Evolutionary conservation across 352 stramenopile species (phyloP), one percentile per base, ranked within the genome.

Genomic region (Pythium volutum): DNA sequence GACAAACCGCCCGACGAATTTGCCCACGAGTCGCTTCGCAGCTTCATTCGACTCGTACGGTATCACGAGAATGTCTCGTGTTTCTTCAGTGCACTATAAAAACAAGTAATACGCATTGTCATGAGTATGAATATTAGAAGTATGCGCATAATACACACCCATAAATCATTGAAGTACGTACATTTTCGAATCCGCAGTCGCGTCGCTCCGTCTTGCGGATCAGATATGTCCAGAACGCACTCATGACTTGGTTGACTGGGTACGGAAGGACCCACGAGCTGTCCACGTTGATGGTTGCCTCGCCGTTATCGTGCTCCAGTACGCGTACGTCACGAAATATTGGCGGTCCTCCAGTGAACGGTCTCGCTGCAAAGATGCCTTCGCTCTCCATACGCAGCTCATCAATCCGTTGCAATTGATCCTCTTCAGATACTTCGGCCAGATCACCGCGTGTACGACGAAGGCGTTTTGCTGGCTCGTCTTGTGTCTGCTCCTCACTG

Each of bases 211-310:
- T 33, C 38, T 62, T 55, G 11, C 31, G 42, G 20, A 45, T 33
- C 15, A 62, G 29, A 25, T 34, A 50, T 8, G 46, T 62, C 55
- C 55, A 62, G 20, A 62, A 62, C 16, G 55, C 45, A 23, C 36
- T 62, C 4, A 27, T 48, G 43, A 62, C 33, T 8, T 54, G 38
- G 3, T 65, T 39, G 12, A 65, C 49, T 1, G 49, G 22, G 42
- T 38, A 65, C n/a, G 58, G 58, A 26, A 65, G 22, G 1, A 65
- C 58, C 58, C 58, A 65, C 27, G 58, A 65, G 49, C 29, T 55
- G 14, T 65, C 58, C 18, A 59, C 33, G 25, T 65, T 65, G 39
- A 65, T 65, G 10, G 58, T 65, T 27, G 29, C 25, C 31, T 65
- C 58, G 42, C 58, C 58, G 16, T 65, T 65, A 0, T 9, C 58